These are phyloP conservation scores for Colletotrichum eleusines DNA, from an alignment of 2,329 filamentous ascomycete species.

Conservation along the genomic window DNA sequence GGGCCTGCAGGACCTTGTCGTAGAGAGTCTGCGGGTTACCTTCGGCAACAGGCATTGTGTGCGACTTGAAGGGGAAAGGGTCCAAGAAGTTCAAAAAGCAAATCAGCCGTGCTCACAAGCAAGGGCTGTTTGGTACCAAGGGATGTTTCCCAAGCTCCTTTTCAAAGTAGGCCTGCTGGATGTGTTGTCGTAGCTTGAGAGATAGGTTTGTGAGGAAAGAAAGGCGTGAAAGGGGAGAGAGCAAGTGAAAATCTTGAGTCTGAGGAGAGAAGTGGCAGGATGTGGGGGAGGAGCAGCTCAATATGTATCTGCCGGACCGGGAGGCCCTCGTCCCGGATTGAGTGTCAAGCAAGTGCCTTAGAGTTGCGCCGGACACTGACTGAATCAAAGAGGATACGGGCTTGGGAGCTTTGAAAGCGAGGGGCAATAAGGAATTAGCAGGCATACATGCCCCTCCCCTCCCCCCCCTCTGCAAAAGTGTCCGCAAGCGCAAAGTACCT, in stretches of 20 bases:
- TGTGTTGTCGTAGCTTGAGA: neutral
- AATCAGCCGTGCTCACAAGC: constrained; percentile 14
- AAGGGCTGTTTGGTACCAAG: neutral
- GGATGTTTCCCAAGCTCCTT: neutral
- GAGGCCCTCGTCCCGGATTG: constrained; percentile 40
- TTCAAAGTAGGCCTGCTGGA: constrained; percentile 4
- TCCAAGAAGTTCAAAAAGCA: constrained; percentile 9
- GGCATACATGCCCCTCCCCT: constrained; percentile 7
- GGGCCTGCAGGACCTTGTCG: constrained; percentile 96
- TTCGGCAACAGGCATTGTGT: constrained; percentile 81
- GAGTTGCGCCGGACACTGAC: constrained; percentile 10
- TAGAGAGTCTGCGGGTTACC: constrained; percentile 86
- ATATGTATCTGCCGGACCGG: constrained; percentile 41
- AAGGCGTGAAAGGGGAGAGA: constrained; percentile 16
- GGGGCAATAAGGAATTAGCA: constrained; percentile 18
- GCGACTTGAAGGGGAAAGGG: constrained; percentile 13
- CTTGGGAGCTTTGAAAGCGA: neutral
- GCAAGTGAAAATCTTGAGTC: constrained; percentile 35
- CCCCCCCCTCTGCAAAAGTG: constrained; percentile 38
- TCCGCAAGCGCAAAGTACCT: constrained; percentile 23
- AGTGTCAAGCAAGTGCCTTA: constrained; percentile 13
- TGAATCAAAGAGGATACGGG: constrained; percentile 29
- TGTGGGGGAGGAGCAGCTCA: constrained; percentile 41
- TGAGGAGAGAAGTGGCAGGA: constrained; percentile 18
- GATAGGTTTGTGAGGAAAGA: constrained; percentile 28